Conservation (phyloP, 352 stramenopile species). For the Pythium scleroteichum region DNA sequence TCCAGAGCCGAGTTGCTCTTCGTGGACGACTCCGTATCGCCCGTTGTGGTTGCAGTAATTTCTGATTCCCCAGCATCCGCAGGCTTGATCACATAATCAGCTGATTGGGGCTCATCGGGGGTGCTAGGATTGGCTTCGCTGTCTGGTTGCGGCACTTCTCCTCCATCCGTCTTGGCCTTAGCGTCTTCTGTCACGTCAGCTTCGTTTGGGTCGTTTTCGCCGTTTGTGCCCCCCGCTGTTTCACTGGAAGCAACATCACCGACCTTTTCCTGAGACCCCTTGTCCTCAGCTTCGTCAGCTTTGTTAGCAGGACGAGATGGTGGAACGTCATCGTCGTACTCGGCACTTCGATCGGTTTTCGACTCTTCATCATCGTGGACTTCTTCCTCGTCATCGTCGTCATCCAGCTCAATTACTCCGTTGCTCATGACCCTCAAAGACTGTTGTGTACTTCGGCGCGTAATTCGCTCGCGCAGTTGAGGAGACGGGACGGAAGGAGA, state of each 20-base stretch:
- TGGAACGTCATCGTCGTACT: conserved; percentile 16
- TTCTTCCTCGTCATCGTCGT: conserved; percentile 86
- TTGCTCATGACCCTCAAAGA: conserved; percentile 28
- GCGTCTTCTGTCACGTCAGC: neutral
- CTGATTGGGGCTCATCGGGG: neutral
- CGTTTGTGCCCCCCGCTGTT: neutral
- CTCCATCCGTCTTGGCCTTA: neutral
- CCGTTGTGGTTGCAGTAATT: neutral
- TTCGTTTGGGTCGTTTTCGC: neutral
- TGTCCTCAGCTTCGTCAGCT: neutral
- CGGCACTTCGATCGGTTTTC: conserved; percentile 26
- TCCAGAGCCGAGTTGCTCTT: conserved; percentile 1
- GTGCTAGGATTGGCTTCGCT: neutral
- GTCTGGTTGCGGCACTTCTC: neutral
- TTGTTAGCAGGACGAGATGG: neutral
- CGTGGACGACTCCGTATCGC: neutral
- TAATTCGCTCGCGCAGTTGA: conserved; percentile 11
- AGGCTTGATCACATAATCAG: conserved; percentile 7
- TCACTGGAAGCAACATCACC: neutral
- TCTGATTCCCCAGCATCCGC: neutral
- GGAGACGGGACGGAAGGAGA: conserved; percentile 7
- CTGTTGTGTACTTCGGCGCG: conserved; percentile 29
- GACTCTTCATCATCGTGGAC: conserved; percentile 39
- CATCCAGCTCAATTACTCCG: conserved; percentile 81
- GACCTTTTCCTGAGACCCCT: neutral